Percentiles rank a stretch among this genome's conserved stretches.
Evolutionary conservation across 75 land plant species (phyloP).

Genomic region (Cunninghamia lanceolata): DNA sequence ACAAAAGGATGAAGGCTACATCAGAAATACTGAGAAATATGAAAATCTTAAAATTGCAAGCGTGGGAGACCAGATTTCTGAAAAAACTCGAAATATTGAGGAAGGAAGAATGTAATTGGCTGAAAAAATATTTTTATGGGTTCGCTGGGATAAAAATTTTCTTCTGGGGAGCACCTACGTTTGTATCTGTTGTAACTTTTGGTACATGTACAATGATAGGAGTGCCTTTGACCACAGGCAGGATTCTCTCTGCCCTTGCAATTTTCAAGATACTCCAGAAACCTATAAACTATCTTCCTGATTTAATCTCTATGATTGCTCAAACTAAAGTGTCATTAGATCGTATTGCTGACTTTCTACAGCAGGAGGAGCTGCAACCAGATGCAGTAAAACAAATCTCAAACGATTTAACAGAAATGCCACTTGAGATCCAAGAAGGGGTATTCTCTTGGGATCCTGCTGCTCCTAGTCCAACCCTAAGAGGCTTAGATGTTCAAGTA

Average conservation of each 20-base stretch:
- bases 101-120: constrained; percentile 46
- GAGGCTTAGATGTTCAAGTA: constrained; percentile 6
- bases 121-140: constrained; percentile 46
- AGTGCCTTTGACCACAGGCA: constrained; percentile 60
- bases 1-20: constrained; percentile 61
- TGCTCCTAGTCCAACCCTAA: background rate
- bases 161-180: constrained; percentile 71
- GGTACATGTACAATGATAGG: constrained; percentile 61
- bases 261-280: constrained; percentile 81
- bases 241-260: constrained; percentile 78
- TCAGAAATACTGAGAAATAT: constrained; percentile 54
- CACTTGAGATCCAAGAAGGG: constrained; percentile 13
- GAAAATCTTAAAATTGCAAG: constrained; percentile 65
- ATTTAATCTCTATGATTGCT: constrained; percentile 56
- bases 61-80: constrained; percentile 59
- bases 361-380: constrained; percentile 29
- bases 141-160: constrained; percentile 46
- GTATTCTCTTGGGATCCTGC: constrained; percentile 20
- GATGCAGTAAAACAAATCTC: constrained; percentile 11
- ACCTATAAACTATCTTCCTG: constrained; percentile 70
- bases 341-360: constrained; percentile 37
- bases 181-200: constrained; percentile 76
- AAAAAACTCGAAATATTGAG: constrained; percentile 43
- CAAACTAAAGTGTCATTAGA: constrained; percentile 72
- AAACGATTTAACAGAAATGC: background rate